Conservation (phyloP, 2,329 filamentous ascomycete genomes). For the Neonectria hederae region DNA sequence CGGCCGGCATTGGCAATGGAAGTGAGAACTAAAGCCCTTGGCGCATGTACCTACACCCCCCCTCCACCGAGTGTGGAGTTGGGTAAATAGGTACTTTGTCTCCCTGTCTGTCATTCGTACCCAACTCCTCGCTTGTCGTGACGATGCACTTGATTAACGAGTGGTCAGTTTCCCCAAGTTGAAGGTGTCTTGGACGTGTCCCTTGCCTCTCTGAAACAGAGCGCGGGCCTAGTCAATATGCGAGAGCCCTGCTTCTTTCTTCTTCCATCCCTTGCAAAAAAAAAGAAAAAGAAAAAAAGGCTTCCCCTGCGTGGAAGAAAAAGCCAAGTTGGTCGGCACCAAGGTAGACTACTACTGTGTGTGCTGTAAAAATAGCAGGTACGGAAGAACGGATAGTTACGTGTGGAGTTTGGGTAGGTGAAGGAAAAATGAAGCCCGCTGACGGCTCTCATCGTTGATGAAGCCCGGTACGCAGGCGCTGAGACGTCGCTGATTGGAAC, state of each 20-base stretch:
- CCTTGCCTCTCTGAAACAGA: conserved; percentile 24
- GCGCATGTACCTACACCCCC: neutral
- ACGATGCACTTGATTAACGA: neutral
- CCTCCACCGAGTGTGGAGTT: neutral
- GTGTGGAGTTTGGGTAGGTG: neutral
- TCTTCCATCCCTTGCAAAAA: neutral
- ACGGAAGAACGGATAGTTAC: neutral
- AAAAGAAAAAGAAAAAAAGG: no score
- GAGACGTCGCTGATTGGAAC: conserved; percentile 1
- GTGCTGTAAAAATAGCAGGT: neutral
- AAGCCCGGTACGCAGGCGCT: neutral
- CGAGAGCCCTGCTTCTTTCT: neutral
- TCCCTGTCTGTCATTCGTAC: neutral
- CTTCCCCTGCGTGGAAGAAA: neutral
- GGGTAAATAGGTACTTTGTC: neutral
- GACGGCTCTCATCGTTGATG: neutral
- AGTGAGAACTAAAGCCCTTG: neutral
- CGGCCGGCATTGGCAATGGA: neutral
- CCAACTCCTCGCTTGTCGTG: neutral
- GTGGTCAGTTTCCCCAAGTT: conserved; percentile 3
- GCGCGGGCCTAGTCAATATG: conserved; percentile 18
- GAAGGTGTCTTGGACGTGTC: conserved; percentile 4
- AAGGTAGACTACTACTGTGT: no score
- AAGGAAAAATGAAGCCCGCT: neutral
- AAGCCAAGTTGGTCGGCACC: neutral